Evolutionary conservation across 176 grass and related monocot species (phyloP), one percentile per base, ranked within the genome.

Genomic region (Rhynchospora pubera): DNA sequence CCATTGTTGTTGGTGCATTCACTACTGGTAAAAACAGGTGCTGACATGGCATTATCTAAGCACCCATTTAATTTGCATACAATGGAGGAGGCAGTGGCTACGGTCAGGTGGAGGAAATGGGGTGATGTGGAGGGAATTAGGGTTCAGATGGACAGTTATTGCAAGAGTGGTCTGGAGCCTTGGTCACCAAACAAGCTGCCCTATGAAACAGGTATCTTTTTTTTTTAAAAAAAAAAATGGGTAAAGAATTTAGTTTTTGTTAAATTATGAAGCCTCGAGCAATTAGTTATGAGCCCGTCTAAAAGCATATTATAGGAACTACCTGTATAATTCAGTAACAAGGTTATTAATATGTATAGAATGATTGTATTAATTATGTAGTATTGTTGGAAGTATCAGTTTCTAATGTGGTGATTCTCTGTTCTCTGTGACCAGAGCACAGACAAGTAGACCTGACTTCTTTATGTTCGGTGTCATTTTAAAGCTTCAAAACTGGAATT

Each of bases 31-130:
- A 64, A 21, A 8, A 61, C 73, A 26, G 70, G 77, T 16, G 87
- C 16, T 0, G 96, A 93, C 76, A 88, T 95, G 86, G 93, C 93
- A 30, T 45, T 99, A 16, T 88, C 90, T 22, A 95, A 82, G 87
- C 92, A 95, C 85, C 92, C 90, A 1, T 91, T 89, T 59, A 95
- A 99, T 65, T 44, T 87, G 5, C 92, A 99, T 85, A 73, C 92
- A n/a, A 83, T 95, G 92, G 96, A 99, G 85, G 92, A 98, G 87
- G 96, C 89, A 10, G 73, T 95, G 81, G 92, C 96, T 5, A 99
- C 96, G 43, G 86, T 91, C 76, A 67, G 96, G 86, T 99, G 96
- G 96, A 89, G 15, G 52, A 99, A 99, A 78, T 93, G 92, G 92
- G 16, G 34, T 23, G 87, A 90, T 46, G 87, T 91, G 0, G 87